These are phyloP conservation scores for Skeletonema marinoi DNA, from an alignment of 108 stramenopile genomes.

Conservation along the genomic window DNA sequence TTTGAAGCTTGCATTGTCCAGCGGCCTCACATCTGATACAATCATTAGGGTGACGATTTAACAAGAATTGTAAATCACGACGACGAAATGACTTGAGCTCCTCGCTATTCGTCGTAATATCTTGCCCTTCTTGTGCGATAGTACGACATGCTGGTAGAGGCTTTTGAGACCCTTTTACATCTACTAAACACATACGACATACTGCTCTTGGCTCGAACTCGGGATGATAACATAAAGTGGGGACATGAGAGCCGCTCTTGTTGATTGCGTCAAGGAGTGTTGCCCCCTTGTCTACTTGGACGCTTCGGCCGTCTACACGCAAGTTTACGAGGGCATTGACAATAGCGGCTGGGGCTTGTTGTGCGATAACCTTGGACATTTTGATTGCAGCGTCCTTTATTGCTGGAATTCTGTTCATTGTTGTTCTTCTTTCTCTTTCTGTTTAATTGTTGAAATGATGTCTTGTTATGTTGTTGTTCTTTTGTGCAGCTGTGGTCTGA, in stretches of 20 bases:
- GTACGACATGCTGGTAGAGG: constrained; percentile 46
- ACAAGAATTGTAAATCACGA: constrained; percentile 43
- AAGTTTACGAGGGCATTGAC: constrained; percentile 3
- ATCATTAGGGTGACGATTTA: constrained; percentile 44
- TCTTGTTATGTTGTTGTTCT: neutral
- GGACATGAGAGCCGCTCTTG: constrained; percentile 37
- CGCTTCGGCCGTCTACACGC: constrained; percentile 6
- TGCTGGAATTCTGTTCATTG: constrained; percentile 7
- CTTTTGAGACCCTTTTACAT: constrained; percentile 38
- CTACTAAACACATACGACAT: constrained; percentile 55
- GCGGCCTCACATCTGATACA: constrained; percentile 49
- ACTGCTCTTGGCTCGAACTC: constrained; percentile 39
- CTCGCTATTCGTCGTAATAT: constrained; percentile 26
- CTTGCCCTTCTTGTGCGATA: constrained; percentile 28
- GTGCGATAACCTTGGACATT: constrained; percentile 2
- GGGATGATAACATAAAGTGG: constrained; percentile 60
- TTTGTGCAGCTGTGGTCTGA: too few species aligned
- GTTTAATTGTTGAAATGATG: neutral
- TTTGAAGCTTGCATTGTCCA: constrained; percentile 51
- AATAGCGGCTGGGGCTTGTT: neutral
- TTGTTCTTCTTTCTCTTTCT: neutral
- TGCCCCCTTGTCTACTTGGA: constrained; percentile 22
- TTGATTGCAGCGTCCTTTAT: constrained; percentile 7
- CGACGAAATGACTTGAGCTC: constrained; percentile 40
- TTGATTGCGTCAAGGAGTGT: constrained; percentile 47